phyloP scores from a whole-genome alignment of 768 basidiomycete species.

The Mycena leptocephala region DNA sequence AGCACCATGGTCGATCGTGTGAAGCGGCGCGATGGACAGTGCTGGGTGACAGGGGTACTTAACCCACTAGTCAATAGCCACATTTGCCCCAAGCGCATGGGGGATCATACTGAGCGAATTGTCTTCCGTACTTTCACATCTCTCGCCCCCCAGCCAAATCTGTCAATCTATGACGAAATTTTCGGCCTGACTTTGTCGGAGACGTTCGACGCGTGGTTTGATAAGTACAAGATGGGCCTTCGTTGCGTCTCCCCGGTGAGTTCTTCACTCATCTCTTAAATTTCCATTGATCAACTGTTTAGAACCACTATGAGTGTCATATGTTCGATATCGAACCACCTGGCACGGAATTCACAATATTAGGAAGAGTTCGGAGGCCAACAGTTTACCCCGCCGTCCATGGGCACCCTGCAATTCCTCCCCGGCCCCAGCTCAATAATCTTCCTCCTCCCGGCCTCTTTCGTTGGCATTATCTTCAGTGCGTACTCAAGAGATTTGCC shows the following conservation, averaged over 20 bases:
- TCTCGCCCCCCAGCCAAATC: not conserved
- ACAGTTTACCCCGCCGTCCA: not conserved
- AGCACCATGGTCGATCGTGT: not conserved
- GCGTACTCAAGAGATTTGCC: not conserved
- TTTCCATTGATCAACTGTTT: not conserved
- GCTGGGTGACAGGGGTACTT: not conserved
- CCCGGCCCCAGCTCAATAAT: not conserved
- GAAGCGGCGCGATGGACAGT: not conserved
- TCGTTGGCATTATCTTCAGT: conserved; percentile 5
- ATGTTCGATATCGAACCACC: not conserved
- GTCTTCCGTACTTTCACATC: not conserved
- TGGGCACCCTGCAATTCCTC: not conserved
- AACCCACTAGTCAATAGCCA: not conserved
- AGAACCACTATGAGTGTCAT: not conserved
- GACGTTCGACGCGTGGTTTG: not conserved
- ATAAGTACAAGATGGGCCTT: not conserved
- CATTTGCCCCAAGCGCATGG: conserved; percentile 1
- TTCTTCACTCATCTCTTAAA: not conserved
- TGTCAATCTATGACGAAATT: not conserved
- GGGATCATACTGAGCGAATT: not conserved
- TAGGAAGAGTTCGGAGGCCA: not conserved
- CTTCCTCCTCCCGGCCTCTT: not conserved
- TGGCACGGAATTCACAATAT: not conserved
- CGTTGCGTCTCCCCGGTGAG: not conserved
- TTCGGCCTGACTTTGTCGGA: not conserved